Evolutionary conservation across 2,329 filamentous ascomycete species (phyloP).

Genomic region (Magnaporthiopsis poae): DNA sequence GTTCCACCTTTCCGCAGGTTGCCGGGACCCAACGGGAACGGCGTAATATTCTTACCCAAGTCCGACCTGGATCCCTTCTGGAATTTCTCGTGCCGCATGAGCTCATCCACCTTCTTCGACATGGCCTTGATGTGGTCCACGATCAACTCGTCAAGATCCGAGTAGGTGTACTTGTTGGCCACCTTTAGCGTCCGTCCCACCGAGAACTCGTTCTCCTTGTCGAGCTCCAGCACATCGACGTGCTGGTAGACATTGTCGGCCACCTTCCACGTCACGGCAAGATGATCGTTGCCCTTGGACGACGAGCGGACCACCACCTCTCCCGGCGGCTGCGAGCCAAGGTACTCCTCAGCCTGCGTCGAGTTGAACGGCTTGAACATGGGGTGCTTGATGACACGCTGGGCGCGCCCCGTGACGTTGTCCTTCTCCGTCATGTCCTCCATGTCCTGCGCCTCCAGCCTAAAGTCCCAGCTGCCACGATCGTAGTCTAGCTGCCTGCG

Average conservation of each 20-base stretch:
- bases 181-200: slow-evolving; percentile 80
- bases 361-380: slow-evolving; percentile 91
- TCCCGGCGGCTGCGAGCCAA: slow-evolving; percentile 74
- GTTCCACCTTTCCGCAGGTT: not conserved
- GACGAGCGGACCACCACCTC: slow-evolving; percentile 93
- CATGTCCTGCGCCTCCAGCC: slow-evolving; percentile 69
- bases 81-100: slow-evolving; percentile 91
- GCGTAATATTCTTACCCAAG: slow-evolving; percentile 58
- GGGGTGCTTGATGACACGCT: slow-evolving; percentile 94
- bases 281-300: slow-evolving; percentile 87
- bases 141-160: slow-evolving; percentile 92
- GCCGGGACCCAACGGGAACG: not conserved
- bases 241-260: slow-evolving; percentile 94
- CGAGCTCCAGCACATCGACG: slow-evolving; percentile 89
- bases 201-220: slow-evolving; percentile 94
- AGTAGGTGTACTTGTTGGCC: slow-evolving; percentile 81
- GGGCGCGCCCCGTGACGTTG: slow-evolving; percentile 71
- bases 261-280: slow-evolving; percentile 97
- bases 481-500: slow-evolving; percentile 60
- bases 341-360: slow-evolving; percentile 82
- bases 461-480: slow-evolving; percentile 77
- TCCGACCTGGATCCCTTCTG: slow-evolving; percentile 70
- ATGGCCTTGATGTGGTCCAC: slow-evolving; percentile 95
- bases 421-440: slow-evolving; percentile 80
- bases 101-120: slow-evolving; percentile 93